Conservation (phyloP, 257 asterid species). For the Paulownia fortunei region DNA sequence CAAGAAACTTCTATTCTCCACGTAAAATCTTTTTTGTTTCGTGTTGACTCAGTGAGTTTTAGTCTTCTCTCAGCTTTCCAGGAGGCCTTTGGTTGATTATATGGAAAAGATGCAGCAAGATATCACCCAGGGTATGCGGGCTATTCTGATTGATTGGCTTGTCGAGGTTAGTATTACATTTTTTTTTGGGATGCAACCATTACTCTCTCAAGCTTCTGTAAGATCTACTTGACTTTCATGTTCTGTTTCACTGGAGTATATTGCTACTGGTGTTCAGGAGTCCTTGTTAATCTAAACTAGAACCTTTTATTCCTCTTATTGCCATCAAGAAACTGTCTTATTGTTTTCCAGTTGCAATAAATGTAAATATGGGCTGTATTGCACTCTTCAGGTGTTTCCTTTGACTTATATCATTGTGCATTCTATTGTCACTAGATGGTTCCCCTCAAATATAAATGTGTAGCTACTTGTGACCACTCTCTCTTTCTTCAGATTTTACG, state of each 20-base stretch:
- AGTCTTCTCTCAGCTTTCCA: constrained; percentile 52
- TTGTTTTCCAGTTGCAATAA: background rate
- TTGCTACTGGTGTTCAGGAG: background rate
- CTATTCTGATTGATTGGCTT: constrained; percentile 84
- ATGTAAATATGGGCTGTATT: too few species aligned
- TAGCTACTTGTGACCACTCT: background rate
- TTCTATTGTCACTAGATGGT: background rate
- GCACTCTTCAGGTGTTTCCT: too few species aligned
- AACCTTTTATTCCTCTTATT: background rate
- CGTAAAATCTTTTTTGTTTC: background rate
- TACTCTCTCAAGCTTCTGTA: background rate
- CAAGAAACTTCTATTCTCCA: background rate
- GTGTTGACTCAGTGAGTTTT: constrained; percentile 1
- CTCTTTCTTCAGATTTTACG: constrained; percentile 1
- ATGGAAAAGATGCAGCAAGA: constrained; percentile 76
- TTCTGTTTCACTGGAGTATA: background rate
- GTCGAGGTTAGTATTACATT: constrained; percentile 81
- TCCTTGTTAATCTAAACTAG: background rate
- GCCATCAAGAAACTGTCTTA: background rate
- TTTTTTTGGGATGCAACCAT: background rate
- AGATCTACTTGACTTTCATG: background rate
- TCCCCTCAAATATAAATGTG: background rate
- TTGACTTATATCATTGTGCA: too few species aligned
- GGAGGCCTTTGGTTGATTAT: constrained; percentile 61
- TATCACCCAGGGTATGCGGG: constrained; percentile 68